Evolutionary conservation across 23 red algal genomes (phyloP).

Genomic region (Gracilaria domingensis): DNA sequence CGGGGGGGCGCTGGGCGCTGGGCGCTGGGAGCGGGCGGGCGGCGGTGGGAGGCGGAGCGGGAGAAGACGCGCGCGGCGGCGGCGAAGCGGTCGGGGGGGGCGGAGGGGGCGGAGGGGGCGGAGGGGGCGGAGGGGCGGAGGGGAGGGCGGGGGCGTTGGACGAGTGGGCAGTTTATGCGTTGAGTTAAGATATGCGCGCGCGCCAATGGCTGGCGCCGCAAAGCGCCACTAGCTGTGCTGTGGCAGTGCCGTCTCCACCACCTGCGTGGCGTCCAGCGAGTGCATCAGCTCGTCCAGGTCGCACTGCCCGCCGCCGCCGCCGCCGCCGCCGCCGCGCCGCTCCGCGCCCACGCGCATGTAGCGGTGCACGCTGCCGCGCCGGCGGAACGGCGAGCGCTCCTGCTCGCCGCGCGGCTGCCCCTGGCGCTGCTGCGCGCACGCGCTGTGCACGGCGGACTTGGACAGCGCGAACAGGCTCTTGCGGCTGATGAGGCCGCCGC

Average conservation of each 20-base stretch:
- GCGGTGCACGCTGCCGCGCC: not conserved
- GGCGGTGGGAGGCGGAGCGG: not conserved
- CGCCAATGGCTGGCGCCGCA: not conserved
- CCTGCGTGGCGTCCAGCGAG: constrained; percentile 2
- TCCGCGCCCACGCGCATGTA: constrained; percentile 14
- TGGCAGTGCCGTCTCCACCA: constrained; percentile 15
- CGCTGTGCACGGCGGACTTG: not conserved
- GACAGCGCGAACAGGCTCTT: constrained; percentile 11
- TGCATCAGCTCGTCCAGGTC: constrained; percentile 25
- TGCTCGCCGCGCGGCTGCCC: not conserved
- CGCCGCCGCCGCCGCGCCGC: too few species aligned
- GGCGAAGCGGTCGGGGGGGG: not conserved
- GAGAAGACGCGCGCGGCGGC: not conserved
- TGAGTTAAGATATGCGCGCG: not conserved
- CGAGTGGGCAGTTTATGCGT: too few species aligned
- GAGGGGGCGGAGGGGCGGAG: not conserved
- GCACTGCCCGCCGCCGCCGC: too few species aligned
- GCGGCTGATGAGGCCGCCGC: not conserved
- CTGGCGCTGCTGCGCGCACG: not conserved
- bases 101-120: not conserved
- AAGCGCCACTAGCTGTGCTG: not conserved
- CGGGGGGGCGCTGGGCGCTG: too few species aligned
- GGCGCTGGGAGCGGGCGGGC: not conserved
- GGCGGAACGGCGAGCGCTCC: not conserved
- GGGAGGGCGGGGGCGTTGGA: not conserved